A percentile compares a stretch with the other conserved stretches of the same genome.
phyloP scores from a whole-genome alignment of 2,329 filamentous ascomycete genomes.

The Davidsoniella australis region DNA sequence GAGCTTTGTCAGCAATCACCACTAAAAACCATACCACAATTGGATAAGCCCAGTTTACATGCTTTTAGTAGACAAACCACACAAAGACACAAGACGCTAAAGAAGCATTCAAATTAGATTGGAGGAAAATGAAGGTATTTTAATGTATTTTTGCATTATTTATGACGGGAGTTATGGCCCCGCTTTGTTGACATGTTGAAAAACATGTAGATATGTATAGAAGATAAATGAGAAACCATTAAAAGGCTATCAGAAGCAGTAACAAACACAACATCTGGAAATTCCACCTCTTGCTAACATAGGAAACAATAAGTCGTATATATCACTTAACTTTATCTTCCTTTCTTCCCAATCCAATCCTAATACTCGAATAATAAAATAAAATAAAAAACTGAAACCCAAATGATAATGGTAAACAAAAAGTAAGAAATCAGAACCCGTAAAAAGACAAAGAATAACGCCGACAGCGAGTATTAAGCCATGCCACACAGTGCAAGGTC shows the following conservation, averaged over 20 bases:
- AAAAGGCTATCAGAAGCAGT: neutral
- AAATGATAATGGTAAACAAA: constrained; percentile 1
- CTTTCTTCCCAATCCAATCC: neutral
- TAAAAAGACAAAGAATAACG: constrained; percentile 4
- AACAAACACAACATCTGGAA: constrained; percentile 3
- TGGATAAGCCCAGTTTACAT: too few species aligned
- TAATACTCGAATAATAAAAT: neutral
- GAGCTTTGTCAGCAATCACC: too few species aligned
- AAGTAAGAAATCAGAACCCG: neutral
- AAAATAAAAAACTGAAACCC: neutral
- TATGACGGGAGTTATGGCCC: neutral
- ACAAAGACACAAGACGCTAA: too few species aligned
- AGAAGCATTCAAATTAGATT: too few species aligned
- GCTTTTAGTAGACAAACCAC: too few species aligned
- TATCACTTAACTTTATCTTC: constrained; percentile 8
- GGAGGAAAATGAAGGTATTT: too few species aligned
- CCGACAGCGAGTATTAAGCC: constrained; percentile 10
- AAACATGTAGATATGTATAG: constrained; percentile 9
- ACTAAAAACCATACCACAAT: neutral
- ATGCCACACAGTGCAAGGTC: neutral
- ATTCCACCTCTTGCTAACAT: constrained; percentile 10
- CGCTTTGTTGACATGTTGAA: constrained; percentile 5
- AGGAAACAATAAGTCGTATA: constrained; percentile 13
- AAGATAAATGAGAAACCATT: neutral
- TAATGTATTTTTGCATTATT: constrained; percentile 9